Conservation (phyloP, 129 eudicot species). For the Solidago caesia region DNA sequence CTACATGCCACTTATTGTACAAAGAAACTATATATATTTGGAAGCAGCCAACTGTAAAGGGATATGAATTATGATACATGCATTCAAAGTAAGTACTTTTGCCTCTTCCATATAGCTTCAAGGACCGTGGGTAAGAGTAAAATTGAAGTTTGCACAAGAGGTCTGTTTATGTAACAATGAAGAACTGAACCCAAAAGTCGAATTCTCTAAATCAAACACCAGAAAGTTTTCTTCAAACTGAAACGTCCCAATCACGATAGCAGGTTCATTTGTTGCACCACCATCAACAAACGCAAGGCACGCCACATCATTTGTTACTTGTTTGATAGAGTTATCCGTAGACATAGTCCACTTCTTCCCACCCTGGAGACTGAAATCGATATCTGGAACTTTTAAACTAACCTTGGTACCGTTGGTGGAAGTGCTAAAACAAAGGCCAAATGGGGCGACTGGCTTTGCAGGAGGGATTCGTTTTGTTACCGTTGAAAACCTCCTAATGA, state of each 20-base stretch:
- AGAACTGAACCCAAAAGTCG: conserved; percentile 18
- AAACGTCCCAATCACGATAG: conserved; percentile 30
- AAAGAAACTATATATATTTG: no score
- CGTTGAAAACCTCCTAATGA: conserved; percentile 6
- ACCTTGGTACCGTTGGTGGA: conserved; percentile 16
- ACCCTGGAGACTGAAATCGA: neutral
- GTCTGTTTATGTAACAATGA: conserved; percentile 28
- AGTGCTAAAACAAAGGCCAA: conserved; percentile 17
- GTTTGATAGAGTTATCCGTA: conserved; percentile 6
- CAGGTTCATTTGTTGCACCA: conserved; percentile 19
- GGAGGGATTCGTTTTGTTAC: neutral
- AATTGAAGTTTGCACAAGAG: conserved; percentile 41
- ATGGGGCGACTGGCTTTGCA: neutral
- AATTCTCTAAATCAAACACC: conserved; percentile 34
- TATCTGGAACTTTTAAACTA: conserved; percentile 3
- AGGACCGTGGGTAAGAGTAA: neutral
- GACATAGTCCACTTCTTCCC: conserved; percentile 18
- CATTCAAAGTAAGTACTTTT: no score
- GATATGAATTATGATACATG: no score
- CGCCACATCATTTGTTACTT: conserved; percentile 5
- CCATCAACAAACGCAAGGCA: conserved; percentile 27
- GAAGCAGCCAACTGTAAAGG: no score
- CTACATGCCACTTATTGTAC: no score
- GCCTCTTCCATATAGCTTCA: no score
- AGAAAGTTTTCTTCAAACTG: conserved; percentile 37